Conservation (phyloP, 139 green algal species). For the Limnomonas spitsbergensis region DNA sequence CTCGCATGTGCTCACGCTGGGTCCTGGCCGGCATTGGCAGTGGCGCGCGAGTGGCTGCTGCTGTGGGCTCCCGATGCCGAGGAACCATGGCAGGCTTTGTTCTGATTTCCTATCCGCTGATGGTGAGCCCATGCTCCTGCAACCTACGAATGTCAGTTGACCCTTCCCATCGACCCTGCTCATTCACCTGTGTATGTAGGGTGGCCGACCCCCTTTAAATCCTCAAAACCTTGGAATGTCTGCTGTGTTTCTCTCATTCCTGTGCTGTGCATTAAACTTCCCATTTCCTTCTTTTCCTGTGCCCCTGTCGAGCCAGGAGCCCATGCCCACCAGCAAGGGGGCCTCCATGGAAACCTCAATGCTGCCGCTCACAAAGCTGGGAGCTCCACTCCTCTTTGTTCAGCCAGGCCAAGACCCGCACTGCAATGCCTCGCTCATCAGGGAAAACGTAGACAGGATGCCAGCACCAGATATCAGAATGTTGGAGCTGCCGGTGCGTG, state of each 20-base stretch:
- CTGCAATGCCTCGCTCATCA: constrained; percentile 8
- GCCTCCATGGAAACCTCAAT: constrained; percentile 20
- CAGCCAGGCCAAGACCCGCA: not conserved
- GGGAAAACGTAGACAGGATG: not conserved
- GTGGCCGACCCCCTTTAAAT: not conserved
- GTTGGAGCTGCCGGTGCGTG: constrained; percentile 17
- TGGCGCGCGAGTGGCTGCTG: constrained; percentile 58
- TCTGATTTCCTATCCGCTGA: constrained; percentile 61
- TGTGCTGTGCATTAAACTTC: constrained; percentile 3
- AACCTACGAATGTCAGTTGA: not conserved
- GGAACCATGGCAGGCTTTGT: constrained; percentile 46
- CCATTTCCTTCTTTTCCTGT: not conserved
- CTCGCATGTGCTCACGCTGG: constrained; percentile 50
- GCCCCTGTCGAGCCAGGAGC: constrained; percentile 21
- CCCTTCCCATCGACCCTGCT: not conserved
- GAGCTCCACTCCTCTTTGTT: constrained; percentile 34
- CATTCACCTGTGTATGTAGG: not conserved
- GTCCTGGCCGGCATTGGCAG: constrained; percentile 50
- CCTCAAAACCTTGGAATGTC: not conserved
- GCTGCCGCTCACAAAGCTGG: constrained; percentile 25
- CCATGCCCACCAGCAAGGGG: constrained; percentile 35
- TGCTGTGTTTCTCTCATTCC: constrained; percentile 9
- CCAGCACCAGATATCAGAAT: constrained; percentile 14
- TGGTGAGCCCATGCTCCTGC: constrained; percentile 34
- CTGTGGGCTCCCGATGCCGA: constrained; percentile 37